Conservation (phyloP, 176 grass and related monocot genomes). For the Musa beccarii region DNA sequence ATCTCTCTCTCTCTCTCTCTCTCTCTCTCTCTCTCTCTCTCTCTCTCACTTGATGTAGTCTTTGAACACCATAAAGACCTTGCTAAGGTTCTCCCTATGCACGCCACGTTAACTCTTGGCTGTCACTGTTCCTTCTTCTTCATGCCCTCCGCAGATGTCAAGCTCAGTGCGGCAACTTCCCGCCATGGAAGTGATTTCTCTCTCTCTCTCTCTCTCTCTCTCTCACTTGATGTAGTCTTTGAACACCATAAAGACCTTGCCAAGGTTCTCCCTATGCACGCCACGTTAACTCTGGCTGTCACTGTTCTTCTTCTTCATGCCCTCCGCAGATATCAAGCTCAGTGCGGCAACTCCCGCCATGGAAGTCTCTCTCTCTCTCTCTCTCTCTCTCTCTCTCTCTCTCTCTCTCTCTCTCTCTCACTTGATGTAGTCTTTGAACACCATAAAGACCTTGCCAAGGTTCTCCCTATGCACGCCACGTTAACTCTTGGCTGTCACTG, state of each 20-base stretch:
- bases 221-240: slow-evolving; percentile 49
- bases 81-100: slow-evolving; percentile 53
- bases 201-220: slow-evolving; percentile 33
- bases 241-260: slow-evolving; percentile 73
- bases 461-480: slow-evolving; percentile 28
- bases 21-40: slow-evolving; percentile 34
- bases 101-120: no score
- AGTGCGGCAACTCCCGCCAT: slow-evolving; percentile 60
- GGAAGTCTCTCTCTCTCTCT: no score
- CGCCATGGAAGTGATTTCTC: no score
- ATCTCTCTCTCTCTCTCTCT: slow-evolving; percentile 57
- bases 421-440: slow-evolving; percentile 63
- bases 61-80: slow-evolving; percentile 64
- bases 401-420: slow-evolving; percentile 35
- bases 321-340: slow-evolving; percentile 65
- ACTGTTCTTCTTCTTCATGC: no score
- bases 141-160: no score
- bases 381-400: slow-evolving; percentile 51
- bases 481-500: no score
- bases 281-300: no score
- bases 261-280: slow-evolving; percentile 43
- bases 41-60: slow-evolving; percentile 54
- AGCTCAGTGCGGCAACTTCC: no score
- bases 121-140: no score
- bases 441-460: slow-evolving; percentile 67